Evolutionary conservation across 352 stramenopile species (phyloP), one percentile per base, ranked within the genome.

Genomic region (Globisporangium rhizosaccharum): DNA sequence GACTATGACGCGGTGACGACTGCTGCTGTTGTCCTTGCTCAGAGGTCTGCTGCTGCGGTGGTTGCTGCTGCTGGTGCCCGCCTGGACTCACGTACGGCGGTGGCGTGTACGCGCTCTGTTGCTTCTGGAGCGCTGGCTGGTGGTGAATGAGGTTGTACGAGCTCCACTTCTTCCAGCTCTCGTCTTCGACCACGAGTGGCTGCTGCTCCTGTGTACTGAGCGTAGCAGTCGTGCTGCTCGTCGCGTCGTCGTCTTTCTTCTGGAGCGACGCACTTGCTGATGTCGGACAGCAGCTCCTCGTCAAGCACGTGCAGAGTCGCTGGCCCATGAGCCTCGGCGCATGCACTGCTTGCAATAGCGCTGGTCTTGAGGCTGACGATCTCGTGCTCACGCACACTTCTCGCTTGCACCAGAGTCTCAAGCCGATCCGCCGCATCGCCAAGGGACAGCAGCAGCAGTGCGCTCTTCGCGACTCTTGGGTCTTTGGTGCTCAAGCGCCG

Each of bases 121-220:
- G 59, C 10, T 72, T 65, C 54, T 66, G 53, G 8, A 52, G 57
- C 28, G 56, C 63, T 15, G 67, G 59, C 9, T 69, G 63, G 60
- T 84, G 50, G 63, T 92, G 76, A 53, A 89, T 77, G 57, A 89
- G 71, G 58, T 87, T 79, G 73, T 82, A 89, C 15, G 79, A 89
- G 58, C 79, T 89, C 71, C 73, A 89, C 51, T 79, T 75, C 65
- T 89, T 88, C 79, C 79, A 92, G 61, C 82, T 91, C 56, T 92
- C 79, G 63, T 92, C 82, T 76, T 92, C 77, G 33, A 64, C 58
- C 44, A 89, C 79, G 23, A 87, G 78, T n/a, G 77, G 77, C 50
- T 87, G 75, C 60, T 79, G 59, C 30, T 48, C n/a, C 0, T 33
- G 10, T 15, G 9, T n/a, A 45, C 39, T 45, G 14, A 28, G 26